Conservation (phyloP, 257 asterid species). For the Forsythia viridissima region DNA sequence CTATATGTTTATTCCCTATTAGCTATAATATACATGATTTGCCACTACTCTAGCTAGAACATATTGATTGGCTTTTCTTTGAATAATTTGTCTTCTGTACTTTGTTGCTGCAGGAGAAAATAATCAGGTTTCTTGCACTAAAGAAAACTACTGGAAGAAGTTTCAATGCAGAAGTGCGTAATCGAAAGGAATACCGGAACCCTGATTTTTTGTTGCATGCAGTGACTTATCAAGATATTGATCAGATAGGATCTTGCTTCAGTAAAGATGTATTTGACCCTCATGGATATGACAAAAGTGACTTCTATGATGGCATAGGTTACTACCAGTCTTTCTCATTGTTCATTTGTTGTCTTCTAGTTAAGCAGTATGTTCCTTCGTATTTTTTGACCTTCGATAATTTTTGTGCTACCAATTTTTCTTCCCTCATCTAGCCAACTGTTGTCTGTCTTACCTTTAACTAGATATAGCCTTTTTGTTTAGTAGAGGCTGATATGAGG, state of each 20-base stretch:
- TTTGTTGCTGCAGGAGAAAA: constrained; percentile 57
- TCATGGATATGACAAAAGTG: constrained; percentile 90
- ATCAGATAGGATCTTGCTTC: constrained; percentile 96
- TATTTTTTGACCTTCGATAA: not conserved
- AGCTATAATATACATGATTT: not conserved
- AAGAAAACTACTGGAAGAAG: constrained; percentile 77
- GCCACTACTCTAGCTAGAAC: not conserved
- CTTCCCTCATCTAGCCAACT: constrained; percentile 1
- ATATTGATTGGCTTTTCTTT: constrained; percentile 17
- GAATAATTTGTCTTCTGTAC: constrained; percentile 6
- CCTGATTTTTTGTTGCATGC: constrained; percentile 97
- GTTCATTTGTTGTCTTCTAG: constrained; percentile 10
- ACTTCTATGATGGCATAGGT: constrained; percentile 96
- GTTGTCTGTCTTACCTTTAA: not conserved
- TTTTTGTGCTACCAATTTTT: constrained; percentile 13
- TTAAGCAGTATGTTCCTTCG: not conserved
- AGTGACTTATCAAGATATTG: constrained; percentile 91
- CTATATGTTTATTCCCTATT: not conserved
- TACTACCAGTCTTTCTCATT: constrained; percentile 14
- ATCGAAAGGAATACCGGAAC: constrained; percentile 87
- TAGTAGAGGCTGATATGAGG: constrained; percentile 77
- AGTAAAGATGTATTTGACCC: constrained; percentile 92
- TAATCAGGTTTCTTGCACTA: constrained; percentile 63
- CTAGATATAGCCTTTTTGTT: constrained; percentile 5
- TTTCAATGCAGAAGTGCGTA: constrained; percentile 94